phyloP scores from a whole-genome alignment of 768 basidiomycete genomes.

The Pleurotus tuoliensis region DNA sequence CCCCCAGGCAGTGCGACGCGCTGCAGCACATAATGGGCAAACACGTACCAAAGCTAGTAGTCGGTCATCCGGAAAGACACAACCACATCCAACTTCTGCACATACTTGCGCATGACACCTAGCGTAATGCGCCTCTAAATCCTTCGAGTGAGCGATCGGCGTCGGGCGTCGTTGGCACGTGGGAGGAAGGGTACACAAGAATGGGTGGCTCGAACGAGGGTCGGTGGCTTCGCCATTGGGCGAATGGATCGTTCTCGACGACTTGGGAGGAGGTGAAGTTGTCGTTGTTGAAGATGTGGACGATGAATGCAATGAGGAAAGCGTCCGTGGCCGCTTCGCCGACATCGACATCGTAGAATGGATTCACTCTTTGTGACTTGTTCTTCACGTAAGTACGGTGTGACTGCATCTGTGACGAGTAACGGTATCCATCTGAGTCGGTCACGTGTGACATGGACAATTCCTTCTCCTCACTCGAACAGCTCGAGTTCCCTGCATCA shows the following conservation, averaged over 20 bases:
- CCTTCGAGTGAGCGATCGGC: slow-evolving; percentile 56
- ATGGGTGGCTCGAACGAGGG: slow-evolving; percentile 24
- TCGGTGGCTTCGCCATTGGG: too few relatives aligned
- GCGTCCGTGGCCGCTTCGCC: slow-evolving; percentile 8
- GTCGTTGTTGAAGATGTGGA: slow-evolving; percentile 6
- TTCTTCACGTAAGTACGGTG: too few relatives aligned
- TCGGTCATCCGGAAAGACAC: slow-evolving; percentile 82
- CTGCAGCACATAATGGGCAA: not conserved
- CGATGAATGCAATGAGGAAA: slow-evolving; percentile 10
- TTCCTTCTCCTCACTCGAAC: too few relatives aligned
- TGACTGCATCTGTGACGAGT: too few relatives aligned
- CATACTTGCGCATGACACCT: slow-evolving; percentile 84
- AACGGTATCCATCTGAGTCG: too few relatives aligned
- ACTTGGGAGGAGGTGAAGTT: slow-evolving; percentile 5
- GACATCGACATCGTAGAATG: slow-evolving; percentile 7
- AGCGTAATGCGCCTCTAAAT: slow-evolving; percentile 81
- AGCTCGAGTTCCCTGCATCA: not conserved
- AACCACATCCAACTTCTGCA: slow-evolving; percentile 61
- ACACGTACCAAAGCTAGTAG: slow-evolving; percentile 73
- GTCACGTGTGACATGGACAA: too few relatives aligned
- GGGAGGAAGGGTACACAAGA: slow-evolving; percentile 76
- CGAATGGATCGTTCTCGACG: slow-evolving; percentile 3
- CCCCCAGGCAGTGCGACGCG: too few relatives aligned
- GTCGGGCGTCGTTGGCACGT: slow-evolving; percentile 71
- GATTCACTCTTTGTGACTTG: too few relatives aligned